These are phyloP conservation scores for Liquidambar formosana DNA, from an alignment of 164 flowering plant species.

Conservation along the genomic window DNA sequence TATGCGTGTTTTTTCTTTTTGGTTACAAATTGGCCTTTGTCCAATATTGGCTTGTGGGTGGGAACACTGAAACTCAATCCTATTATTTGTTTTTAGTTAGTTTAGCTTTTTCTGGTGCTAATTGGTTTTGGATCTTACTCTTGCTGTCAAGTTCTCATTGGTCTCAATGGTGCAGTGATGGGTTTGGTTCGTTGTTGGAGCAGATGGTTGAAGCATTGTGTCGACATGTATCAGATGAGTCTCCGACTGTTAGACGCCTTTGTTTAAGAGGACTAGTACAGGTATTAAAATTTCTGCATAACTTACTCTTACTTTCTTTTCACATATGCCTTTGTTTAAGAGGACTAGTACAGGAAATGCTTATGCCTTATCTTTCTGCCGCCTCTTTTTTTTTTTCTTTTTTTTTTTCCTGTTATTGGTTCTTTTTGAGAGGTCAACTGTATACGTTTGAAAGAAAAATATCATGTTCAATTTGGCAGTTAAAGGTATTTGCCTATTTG, in stretches of 20 bases:
- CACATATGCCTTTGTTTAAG: neutral
- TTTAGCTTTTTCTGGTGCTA: neutral
- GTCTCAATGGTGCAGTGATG: constrained; percentile 62
- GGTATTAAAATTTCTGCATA: constrained; percentile 39
- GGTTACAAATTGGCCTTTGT: no score
- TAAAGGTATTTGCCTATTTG: neutral
- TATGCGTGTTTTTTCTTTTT: no score
- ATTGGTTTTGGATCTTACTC: neutral
- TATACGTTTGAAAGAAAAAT: neutral
- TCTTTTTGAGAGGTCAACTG: no score
- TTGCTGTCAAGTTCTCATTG: constrained; percentile 6
- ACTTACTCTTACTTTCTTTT: neutral
- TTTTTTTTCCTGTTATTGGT: no score
- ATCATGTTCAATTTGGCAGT: neutral
- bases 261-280: constrained; percentile 92
- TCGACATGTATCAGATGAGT: constrained; percentile 86
- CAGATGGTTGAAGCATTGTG: constrained; percentile 85
- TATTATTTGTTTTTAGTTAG: neutral
- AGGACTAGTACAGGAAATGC: no score
- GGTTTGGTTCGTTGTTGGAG: constrained; percentile 67
- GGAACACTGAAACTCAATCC: neutral
- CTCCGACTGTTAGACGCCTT: constrained; percentile 87
- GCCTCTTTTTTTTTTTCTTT: no score
- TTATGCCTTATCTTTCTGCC: no score
- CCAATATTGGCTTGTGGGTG: no score